A percentile compares a stretch with the other conserved stretches of the same genome.
These are phyloP conservation scores for Mucor saturninus DNA, from an alignment of 371 early-diverging fungal species.

Conservation along the genomic window DNA sequence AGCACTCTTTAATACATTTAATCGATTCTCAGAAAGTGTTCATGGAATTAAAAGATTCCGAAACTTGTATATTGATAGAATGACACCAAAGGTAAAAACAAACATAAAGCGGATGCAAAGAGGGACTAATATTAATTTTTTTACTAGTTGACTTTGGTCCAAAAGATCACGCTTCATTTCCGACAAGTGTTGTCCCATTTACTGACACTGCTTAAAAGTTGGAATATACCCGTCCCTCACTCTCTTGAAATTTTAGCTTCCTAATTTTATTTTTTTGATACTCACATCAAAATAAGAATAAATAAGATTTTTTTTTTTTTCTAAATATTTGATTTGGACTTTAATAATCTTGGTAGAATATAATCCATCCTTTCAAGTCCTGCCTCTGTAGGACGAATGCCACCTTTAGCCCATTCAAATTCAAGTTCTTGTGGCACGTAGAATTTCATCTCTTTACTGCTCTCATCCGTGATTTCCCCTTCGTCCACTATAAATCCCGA, in stretches of 20 bases:
- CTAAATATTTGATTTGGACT: background rate
- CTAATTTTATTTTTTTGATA: background rate
- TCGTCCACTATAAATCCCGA: conserved; percentile 36
- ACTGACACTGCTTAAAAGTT: conserved; percentile 16
- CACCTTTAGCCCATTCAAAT: conserved; percentile 30
- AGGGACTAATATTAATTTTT: background rate
- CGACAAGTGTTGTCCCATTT: conserved; percentile 5
- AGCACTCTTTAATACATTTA: conserved; percentile 89
- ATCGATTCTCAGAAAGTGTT: conserved; percentile 83
- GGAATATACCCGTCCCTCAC: conserved; percentile 40
- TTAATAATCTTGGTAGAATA: conserved; percentile 34
- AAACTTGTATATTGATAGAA: conserved; percentile 66
- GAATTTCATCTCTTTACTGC: background rate
- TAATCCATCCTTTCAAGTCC: conserved; percentile 48
- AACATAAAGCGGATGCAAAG: too few species aligned
- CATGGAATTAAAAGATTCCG: conserved; percentile 73
- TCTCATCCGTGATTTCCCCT: background rate
- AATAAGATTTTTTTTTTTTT: background rate
- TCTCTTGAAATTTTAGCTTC: conserved; percentile 21
- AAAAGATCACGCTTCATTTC: conserved; percentile 3
- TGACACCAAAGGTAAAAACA: conserved; percentile 18
- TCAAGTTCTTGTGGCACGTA: conserved; percentile 35
- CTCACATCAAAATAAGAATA: background rate
- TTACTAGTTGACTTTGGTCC: background rate
- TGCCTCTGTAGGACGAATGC: conserved; percentile 46